phyloP scores from a whole-genome alignment of 495 filamentous ascomycete genomes.

The Bombardia bombarda region DNA sequence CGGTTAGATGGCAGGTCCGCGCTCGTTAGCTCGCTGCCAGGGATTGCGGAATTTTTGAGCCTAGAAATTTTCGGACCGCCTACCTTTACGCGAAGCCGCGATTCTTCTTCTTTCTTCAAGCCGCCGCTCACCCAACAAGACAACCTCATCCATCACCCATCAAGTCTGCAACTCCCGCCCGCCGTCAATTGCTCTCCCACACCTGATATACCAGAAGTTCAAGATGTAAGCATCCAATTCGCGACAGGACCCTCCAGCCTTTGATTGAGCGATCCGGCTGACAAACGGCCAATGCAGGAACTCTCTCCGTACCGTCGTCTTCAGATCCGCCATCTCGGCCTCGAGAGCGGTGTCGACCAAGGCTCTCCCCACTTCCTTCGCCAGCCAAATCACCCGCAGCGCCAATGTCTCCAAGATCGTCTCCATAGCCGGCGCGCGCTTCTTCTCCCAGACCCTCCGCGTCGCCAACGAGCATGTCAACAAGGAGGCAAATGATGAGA shows the following conservation, averaged over 20 bases:
- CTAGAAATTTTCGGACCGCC: too few species aligned
- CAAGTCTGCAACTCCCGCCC: too few species aligned
- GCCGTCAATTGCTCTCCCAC: too few species aligned
- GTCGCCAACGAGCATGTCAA: conserved; percentile 19
- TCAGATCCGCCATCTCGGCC: conserved; percentile 46
- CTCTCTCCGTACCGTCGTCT: conserved; percentile 47
- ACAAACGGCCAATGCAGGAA: conserved; percentile 30
- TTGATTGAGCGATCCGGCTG: background rate
- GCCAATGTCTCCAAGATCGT: conserved; percentile 10
- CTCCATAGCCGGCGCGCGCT: conserved; percentile 20
- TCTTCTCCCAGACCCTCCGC: conserved; percentile 26
- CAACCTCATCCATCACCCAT: too few species aligned
- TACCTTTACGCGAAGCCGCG: too few species aligned
- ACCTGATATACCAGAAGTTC: too few species aligned
- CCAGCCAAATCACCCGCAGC: conserved; percentile 16
- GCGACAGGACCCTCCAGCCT: background rate
- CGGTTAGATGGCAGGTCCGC: too few species aligned
- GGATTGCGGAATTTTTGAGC: too few species aligned
- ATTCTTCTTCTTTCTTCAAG: too few species aligned
- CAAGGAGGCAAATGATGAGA: conserved; percentile 4
- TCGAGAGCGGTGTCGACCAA: conserved; percentile 36
- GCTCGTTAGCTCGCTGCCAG: too few species aligned
- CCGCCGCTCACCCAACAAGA: too few species aligned
- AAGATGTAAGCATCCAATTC: background rate
- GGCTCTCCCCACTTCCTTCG: conserved; percentile 27